Conservation (phyloP, 2,329 filamentous ascomycete species). For the Onygenales sp. region DNA sequence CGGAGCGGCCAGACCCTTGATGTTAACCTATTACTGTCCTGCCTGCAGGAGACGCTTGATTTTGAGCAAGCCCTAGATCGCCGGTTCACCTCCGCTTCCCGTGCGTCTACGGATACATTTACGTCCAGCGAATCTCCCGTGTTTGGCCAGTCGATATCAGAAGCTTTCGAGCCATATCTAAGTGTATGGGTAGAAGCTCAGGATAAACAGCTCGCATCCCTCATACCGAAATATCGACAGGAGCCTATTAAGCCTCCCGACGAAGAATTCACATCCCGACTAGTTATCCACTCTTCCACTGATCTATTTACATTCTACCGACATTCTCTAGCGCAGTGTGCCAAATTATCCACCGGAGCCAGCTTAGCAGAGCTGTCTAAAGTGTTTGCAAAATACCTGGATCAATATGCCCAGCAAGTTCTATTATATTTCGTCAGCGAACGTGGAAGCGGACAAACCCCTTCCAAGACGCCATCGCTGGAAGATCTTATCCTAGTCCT, state of each 20-base stretch:
- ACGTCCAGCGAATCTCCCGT: conserved; percentile 66
- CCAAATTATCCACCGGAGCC: conserved; percentile 87
- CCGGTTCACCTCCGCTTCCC: conserved; percentile 61
- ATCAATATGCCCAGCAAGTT: conserved; percentile 91
- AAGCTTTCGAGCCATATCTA: conserved; percentile 93
- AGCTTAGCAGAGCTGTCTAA: conserved; percentile 74
- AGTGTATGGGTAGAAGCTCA: conserved; percentile 96
- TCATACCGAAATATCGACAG: conserved; percentile 80
- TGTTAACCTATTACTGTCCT: conserved; percentile 79
- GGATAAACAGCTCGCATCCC: conserved; percentile 70
- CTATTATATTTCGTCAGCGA: conserved; percentile 63
- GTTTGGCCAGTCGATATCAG: conserved; percentile 86
- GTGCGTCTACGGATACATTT: conserved; percentile 81
- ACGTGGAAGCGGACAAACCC: conserved; percentile 44
- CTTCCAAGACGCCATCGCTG: conserved; percentile 43
- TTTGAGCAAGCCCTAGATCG: conserved; percentile 89
- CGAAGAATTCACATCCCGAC: conserved; percentile 84
- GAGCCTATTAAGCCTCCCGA: conserved; percentile 72
- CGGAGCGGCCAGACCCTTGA: conserved; percentile 72
- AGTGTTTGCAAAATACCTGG: conserved; percentile 83
- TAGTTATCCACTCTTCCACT: conserved; percentile 86
- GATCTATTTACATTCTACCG: conserved; percentile 98
- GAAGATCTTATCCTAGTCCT: conserved; percentile 78
- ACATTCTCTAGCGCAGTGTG: conserved; percentile 83
- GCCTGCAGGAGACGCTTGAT: conserved; percentile 89